Conservation (phyloP, 1,139 yeast species). For the Debaryomycetaceae sp. region DNA sequence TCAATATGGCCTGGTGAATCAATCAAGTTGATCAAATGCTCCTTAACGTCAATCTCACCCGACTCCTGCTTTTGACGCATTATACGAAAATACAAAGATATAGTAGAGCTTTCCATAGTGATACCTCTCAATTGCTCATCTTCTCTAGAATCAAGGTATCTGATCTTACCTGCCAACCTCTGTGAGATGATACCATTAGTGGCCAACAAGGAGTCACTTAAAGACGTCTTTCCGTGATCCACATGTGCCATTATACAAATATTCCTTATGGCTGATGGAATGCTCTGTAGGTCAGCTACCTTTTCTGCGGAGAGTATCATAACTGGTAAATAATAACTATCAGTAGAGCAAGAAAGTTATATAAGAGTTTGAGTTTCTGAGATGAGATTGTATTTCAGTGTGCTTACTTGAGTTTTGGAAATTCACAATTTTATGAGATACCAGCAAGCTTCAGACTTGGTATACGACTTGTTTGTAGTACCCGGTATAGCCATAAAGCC, state of each 20-base stretch:
- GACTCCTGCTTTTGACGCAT: slow-evolving; percentile 37
- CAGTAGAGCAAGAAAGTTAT: not conserved
- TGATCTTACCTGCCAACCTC: slow-evolving; percentile 89
- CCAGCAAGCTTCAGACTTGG: too few species aligned
- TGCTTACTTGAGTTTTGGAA: too few species aligned
- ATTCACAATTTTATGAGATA: too few species aligned
- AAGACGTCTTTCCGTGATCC: slow-evolving; percentile 96
- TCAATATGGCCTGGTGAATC: slow-evolving; percentile 99
- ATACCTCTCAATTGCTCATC: slow-evolving; percentile 97
- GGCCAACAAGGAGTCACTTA: slow-evolving; percentile 88
- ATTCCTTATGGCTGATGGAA: slow-evolving; percentile 72
- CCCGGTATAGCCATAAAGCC: too few species aligned
- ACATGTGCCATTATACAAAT: slow-evolving; percentile 97
- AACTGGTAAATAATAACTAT: not conserved
- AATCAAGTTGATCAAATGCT: slow-evolving; percentile 83
- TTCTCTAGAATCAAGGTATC: slow-evolving; percentile 89
- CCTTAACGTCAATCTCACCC: slow-evolving; percentile 50
- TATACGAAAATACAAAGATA: slow-evolving; percentile 77
- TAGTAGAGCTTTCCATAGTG: slow-evolving; percentile 96
- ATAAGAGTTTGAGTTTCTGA: not conserved
- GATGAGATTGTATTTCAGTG: not conserved
- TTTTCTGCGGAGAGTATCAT: slow-evolving; percentile 62
- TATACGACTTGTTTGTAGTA: too few species aligned
- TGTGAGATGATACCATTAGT: slow-evolving; percentile 96
- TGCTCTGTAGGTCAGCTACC: slow-evolving; percentile 62